Conservation (phyloP, 2,329 filamentous ascomycete genomes). For the Curvularia verruculosa region DNA sequence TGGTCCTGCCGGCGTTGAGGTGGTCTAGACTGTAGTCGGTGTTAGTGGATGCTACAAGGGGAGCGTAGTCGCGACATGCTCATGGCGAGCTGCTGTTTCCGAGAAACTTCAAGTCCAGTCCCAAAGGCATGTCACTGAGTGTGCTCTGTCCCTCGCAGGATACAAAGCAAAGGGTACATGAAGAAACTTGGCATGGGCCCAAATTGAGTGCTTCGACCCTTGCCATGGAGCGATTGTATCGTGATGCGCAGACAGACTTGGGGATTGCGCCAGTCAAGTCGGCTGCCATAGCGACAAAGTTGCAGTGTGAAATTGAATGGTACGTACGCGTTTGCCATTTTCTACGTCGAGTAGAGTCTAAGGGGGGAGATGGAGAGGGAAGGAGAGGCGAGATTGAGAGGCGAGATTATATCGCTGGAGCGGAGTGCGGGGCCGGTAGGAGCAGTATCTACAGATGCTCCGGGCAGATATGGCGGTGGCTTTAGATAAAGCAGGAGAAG, state of each 20-base stretch:
- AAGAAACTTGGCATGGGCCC: background rate
- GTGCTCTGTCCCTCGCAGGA: background rate
- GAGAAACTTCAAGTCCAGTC: background rate
- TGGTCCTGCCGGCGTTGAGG: slow-evolving; percentile 73
- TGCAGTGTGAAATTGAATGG: background rate
- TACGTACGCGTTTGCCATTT: slow-evolving; percentile 71
- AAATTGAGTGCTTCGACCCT: background rate
- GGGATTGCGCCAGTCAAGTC: background rate
- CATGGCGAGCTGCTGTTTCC: background rate
- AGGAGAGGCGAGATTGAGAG: slow-evolving; percentile 16
- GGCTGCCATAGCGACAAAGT: background rate
- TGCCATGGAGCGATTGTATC: background rate
- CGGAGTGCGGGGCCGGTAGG: slow-evolving; percentile 26
- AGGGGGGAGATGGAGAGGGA: background rate
- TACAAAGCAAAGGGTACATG: background rate
- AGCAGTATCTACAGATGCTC: slow-evolving; percentile 17
- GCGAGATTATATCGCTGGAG: slow-evolving; percentile 13
- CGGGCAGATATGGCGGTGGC: slow-evolving; percentile 19
- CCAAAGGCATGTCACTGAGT: background rate
- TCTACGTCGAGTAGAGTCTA: slow-evolving; percentile 28
- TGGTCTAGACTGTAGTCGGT: slow-evolving; percentile 64
- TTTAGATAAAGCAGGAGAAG: slow-evolving; percentile 9
- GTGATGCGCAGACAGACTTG: background rate
- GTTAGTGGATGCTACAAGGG: slow-evolving; percentile 15
- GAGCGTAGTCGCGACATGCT: background rate